These are phyloP conservation scores for Termitomyces sp. DNA, from an alignment of 768 basidiomycete species.

Conservation along the genomic window DNA sequence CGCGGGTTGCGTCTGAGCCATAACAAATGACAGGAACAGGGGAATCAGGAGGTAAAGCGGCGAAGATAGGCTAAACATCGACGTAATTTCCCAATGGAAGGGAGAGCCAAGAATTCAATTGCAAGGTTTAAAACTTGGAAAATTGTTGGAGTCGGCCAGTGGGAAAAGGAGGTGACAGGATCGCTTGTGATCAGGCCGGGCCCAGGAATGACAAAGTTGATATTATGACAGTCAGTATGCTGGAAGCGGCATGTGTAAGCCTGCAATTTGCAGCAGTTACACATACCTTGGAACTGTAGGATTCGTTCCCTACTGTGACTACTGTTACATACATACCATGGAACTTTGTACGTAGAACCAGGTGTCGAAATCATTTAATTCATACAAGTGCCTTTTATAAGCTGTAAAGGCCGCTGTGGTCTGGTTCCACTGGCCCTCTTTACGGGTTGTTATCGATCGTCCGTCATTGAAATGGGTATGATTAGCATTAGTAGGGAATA, in stretches of 20 bases:
- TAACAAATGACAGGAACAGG: background rate
- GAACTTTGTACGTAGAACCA: no score
- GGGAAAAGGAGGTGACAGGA: background rate
- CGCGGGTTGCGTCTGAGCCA: constrained; percentile 16
- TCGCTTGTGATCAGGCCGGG: no score
- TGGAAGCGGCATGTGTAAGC: background rate
- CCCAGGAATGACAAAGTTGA: no score
- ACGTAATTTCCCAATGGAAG: background rate
- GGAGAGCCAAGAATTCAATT: background rate
- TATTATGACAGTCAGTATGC: background rate
- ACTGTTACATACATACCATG: no score
- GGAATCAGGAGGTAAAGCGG: background rate
- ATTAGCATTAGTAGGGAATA: constrained; percentile 15
- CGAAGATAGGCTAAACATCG: background rate
- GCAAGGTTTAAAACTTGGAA: no score
- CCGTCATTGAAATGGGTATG: constrained; percentile 7
- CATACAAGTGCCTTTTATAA: background rate
- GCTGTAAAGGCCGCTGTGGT: no score
- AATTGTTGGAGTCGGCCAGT: background rate
- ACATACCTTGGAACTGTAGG: no score
- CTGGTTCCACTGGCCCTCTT: background rate
- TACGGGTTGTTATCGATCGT: background rate
- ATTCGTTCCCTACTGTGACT: no score
- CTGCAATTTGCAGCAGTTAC: no score
- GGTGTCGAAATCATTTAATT: no score